Evolutionary conservation across 2,329 filamentous ascomycete species (phyloP).

Genomic region (Nemania serpens): DNA sequence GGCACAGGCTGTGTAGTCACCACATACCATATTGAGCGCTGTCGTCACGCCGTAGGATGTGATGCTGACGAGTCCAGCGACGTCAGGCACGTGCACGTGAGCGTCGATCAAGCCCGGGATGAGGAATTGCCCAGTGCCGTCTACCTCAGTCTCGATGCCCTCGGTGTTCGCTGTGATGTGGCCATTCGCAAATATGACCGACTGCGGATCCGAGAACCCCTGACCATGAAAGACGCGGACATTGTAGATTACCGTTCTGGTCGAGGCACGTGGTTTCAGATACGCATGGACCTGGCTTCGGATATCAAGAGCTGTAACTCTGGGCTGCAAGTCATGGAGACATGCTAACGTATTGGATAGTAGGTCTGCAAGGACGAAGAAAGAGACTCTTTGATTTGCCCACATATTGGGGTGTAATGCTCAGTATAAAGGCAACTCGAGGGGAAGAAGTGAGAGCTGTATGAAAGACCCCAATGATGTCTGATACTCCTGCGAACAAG

Average conservation of each 20-base stretch:
- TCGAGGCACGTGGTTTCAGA: conserved; percentile 1
- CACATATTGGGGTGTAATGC: conserved; percentile 6
- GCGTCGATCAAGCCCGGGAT: conserved; percentile 41
- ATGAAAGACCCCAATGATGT: background rate
- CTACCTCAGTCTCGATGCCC: conserved; percentile 25
- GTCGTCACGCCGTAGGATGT: conserved; percentile 39
- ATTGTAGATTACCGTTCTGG: conserved; percentile 29
- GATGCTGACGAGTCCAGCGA: conserved; percentile 30
- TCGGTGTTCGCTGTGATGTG: conserved; percentile 23
- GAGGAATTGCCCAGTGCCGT: conserved; percentile 35
- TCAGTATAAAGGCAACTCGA: background rate
- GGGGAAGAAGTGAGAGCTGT: background rate
- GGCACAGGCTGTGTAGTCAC: conserved; percentile 28
- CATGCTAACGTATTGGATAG: conserved; percentile 8
- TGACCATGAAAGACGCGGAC: conserved; percentile 31
- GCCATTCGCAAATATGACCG: conserved; percentile 27
- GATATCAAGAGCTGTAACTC: conserved; percentile 9
- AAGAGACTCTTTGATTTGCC: background rate
- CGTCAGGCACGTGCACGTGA: conserved; percentile 35
- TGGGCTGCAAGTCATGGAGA: background rate
- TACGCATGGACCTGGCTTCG: background rate
- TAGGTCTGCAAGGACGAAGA: background rate
- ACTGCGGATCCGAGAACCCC: conserved; percentile 21
- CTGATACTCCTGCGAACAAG: background rate
- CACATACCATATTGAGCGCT: conserved; percentile 37